Evolutionary conservation across 2,329 filamentous ascomycete species (phyloP).

Genomic region (Diplodia intermedia): DNA sequence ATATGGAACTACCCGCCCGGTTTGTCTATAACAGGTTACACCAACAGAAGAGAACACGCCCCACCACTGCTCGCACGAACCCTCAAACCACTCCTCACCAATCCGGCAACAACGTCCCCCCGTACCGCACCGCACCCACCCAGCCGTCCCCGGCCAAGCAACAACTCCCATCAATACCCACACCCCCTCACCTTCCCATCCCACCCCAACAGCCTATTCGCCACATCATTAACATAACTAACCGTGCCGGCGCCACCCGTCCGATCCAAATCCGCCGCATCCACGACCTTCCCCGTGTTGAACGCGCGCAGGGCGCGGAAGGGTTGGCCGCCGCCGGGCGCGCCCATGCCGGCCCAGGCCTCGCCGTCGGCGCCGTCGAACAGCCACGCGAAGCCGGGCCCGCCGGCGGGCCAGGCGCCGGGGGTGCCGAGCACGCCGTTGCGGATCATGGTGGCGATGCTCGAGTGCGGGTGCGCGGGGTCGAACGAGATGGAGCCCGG

Average conservation of each 20-base stretch:
- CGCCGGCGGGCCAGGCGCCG: slow-evolving; percentile 28
- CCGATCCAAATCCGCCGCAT: slow-evolving; percentile 27
- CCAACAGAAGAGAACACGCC: no score
- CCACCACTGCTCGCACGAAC: no score
- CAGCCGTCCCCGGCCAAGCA: no score
- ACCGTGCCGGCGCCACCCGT: slow-evolving; percentile 24
- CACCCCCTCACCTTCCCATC: slow-evolving; percentile 31
- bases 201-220: slow-evolving; percentile 39
- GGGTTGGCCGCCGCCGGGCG: slow-evolving; percentile 19
- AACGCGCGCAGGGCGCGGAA: slow-evolving; percentile 35
- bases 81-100: no score
- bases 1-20: no score
- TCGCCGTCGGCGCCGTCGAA: slow-evolving; percentile 5
- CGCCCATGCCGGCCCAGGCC: slow-evolving; percentile 9
- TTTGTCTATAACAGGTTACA: no score
- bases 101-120: not conserved
- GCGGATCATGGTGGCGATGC: slow-evolving; percentile 36
- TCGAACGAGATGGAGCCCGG: slow-evolving; percentile 35
- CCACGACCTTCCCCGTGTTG: slow-evolving; percentile 29
- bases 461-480: slow-evolving; percentile 20
- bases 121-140: no score
- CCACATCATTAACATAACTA: slow-evolving; percentile 37
- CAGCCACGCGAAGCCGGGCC: slow-evolving; percentile 32
- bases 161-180: not conserved
- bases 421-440: slow-evolving; percentile 35